These are phyloP conservation scores for Dictyostelium intermedium DNA, from an alignment of 78 protist species.

Conservation along the genomic window DNA sequence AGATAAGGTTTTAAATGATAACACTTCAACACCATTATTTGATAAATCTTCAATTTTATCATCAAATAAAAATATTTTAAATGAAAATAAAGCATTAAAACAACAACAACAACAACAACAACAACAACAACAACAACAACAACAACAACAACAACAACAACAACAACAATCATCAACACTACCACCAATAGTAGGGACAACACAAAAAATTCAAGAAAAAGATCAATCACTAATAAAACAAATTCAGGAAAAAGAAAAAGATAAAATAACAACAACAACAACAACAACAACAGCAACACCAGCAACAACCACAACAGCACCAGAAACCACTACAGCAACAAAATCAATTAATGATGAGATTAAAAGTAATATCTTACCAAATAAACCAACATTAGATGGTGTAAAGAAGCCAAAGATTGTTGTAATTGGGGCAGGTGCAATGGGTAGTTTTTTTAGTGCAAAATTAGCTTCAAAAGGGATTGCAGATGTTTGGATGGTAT, in stretches of 20 bases:
- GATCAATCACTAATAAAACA: no score
- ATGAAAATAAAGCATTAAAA: slow-evolving; percentile 2
- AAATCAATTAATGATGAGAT: background rate
- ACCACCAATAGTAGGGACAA: background rate
- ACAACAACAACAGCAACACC: background rate
- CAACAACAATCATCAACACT: background rate
- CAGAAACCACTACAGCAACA: background rate
- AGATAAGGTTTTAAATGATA: background rate
- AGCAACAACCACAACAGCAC: background rate
- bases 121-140: background rate
- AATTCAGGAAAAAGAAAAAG: background rate
- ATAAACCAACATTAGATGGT: background rate
- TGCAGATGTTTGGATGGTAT: slow-evolving; percentile 79
- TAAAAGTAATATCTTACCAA: background rate
- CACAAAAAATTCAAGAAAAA: no score
- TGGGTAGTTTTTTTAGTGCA: slow-evolving; percentile 80
- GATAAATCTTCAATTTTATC: background rate
- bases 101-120: background rate
- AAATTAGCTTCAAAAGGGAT: slow-evolving; percentile 41
- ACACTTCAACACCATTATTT: background rate
- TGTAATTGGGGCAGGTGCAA: slow-evolving; percentile 86
- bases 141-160: background rate
- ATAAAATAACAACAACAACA: background rate
- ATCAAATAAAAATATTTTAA: background rate
- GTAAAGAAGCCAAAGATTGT: slow-evolving; percentile 34